Evolutionary conservation across 2,329 filamentous ascomycete genomes (phyloP).

Genomic region (Aureobasidium lini): DNA sequence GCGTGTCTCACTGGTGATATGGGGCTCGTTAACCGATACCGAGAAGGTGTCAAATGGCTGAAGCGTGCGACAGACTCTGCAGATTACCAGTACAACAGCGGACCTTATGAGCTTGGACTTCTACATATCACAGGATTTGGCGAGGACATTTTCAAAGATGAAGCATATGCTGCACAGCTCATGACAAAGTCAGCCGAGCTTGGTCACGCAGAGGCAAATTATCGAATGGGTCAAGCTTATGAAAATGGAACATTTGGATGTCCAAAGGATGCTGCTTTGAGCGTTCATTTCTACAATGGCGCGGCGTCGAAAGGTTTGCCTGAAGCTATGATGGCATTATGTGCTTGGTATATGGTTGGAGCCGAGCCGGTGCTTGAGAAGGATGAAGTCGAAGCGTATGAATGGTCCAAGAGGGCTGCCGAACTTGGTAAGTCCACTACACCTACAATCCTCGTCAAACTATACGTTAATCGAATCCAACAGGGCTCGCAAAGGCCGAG

Average conservation of each 20-base stretch:
- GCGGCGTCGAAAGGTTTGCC: constrained; percentile 80
- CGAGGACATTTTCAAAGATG: constrained; percentile 87
- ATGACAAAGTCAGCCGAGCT: constrained; percentile 92
- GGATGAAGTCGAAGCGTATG: constrained; percentile 92
- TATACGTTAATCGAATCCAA: background rate
- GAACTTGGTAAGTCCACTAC: constrained; percentile 63
- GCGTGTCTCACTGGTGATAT: constrained; percentile 87
- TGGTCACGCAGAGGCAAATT: constrained; percentile 78
- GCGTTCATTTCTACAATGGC: constrained; percentile 94
- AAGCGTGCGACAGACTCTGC: constrained; percentile 87
- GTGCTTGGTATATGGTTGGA: constrained; percentile 97
- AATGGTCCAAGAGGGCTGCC: constrained; percentile 86
- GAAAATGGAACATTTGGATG: constrained; percentile 85
- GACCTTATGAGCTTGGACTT: constrained; percentile 81
- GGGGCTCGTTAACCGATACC: constrained; percentile 72
- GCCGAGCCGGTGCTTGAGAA: constrained; percentile 87
- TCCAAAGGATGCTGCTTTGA: constrained; percentile 82
- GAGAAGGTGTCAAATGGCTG: constrained; percentile 92
- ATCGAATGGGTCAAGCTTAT: constrained; percentile 89
- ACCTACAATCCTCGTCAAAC: background rate
- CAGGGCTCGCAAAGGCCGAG: constrained; percentile 64
- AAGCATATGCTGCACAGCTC: constrained; percentile 82
- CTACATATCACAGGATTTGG: constrained; percentile 91
- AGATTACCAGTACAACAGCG: constrained; percentile 84
- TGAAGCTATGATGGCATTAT: constrained; percentile 93